Base-by-base conservation (phyloP, 805 yeast genomes). In the Cyberlindnera xylosilytica region DNA sequence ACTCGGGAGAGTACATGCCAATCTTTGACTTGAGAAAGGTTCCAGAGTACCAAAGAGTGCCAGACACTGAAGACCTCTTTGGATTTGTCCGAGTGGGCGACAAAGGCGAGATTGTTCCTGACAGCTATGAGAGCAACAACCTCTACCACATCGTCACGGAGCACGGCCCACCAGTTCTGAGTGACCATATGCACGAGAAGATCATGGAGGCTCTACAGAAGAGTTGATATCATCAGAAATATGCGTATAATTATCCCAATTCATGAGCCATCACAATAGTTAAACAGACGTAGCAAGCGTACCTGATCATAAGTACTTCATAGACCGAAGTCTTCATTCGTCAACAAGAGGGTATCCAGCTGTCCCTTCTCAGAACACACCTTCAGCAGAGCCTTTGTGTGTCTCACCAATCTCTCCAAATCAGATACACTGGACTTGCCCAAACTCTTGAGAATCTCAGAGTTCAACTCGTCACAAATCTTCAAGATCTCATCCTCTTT, bases 21-120 rank as follows among this genome's bases (percentile, higher is more conserved):
- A 74, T 87, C 34, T 82, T 76, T 51, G 95, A 86, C 57, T 69
- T 81, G 47, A 69, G 93, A 45, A 76, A 72, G 36, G 71, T 78
- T 1, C 88, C 91, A 1, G 65, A 73, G 18, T 77, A 74, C 46
- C 83, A 82, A 26, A 69, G 93, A 50, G 74, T 73, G 12, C 87
- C 91, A 1, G 84, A 81, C 17, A 74, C 83, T 8, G 87, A 83
- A 47, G 84, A 83, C 51, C 78, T 79, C 2, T 68, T 79, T 39
- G 95, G 95, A 1, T 83, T 81, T 53, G 80, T 85, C 9, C 72
- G 73, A 48, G 83, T 86, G 3, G 74, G 74, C 48, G 60, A 48
- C 1, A 56, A 69, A 3, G 85, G 87, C 1, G 66, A 68, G 34
- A 82, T 87, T 45, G 64, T 78, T 2, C 68, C 69, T 1, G 73